These are phyloP conservation scores for Skeletonema grethae DNA, from an alignment of 108 stramenopile genomes.

Conservation along the genomic window DNA sequence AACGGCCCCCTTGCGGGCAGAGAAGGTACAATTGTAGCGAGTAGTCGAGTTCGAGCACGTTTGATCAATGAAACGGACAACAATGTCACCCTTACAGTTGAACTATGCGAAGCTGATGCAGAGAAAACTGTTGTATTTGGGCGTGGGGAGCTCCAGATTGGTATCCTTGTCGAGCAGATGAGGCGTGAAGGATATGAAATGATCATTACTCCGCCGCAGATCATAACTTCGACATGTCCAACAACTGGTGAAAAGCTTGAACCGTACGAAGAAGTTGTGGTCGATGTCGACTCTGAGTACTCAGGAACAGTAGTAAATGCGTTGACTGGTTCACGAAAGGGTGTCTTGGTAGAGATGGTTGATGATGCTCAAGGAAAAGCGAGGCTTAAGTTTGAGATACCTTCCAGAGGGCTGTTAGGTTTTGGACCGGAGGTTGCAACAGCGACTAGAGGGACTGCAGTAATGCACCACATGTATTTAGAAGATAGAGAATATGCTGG, in stretches of 20 bases:
- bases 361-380: slow-evolving; percentile 84
- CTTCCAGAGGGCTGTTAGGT: slow-evolving; percentile 94
- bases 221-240: slow-evolving; percentile 72
- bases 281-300: slow-evolving; percentile 90
- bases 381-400: slow-evolving; percentile 89
- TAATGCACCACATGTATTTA: slow-evolving; percentile 90
- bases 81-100: slow-evolving; percentile 91
- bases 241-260: slow-evolving; percentile 81
- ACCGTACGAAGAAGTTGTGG: slow-evolving; percentile 95
- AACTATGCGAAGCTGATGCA: slow-evolving; percentile 64
- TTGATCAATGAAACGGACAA: slow-evolving; percentile 91
- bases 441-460: slow-evolving; percentile 89
- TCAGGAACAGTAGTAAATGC: slow-evolving; percentile 89
- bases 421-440: slow-evolving; percentile 92
- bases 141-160: slow-evolving; percentile 92
- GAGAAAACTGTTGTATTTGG: slow-evolving; percentile 77
- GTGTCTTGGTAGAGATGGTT: slow-evolving; percentile 84
- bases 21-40: slow-evolving; percentile 91
- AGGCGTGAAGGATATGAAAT: slow-evolving; percentile 97
- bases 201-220: slow-evolving; percentile 92
- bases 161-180: slow-evolving; percentile 97
- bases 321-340: slow-evolving; percentile 91
- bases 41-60: slow-evolving; percentile 84
- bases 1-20: slow-evolving; percentile 94
- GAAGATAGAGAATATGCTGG: slow-evolving; percentile 88